Evolutionary conservation across 805 yeast species (phyloP), one percentile per base, ranked within the genome.

Genomic region (Wickerhamiella shivajii): DNA sequence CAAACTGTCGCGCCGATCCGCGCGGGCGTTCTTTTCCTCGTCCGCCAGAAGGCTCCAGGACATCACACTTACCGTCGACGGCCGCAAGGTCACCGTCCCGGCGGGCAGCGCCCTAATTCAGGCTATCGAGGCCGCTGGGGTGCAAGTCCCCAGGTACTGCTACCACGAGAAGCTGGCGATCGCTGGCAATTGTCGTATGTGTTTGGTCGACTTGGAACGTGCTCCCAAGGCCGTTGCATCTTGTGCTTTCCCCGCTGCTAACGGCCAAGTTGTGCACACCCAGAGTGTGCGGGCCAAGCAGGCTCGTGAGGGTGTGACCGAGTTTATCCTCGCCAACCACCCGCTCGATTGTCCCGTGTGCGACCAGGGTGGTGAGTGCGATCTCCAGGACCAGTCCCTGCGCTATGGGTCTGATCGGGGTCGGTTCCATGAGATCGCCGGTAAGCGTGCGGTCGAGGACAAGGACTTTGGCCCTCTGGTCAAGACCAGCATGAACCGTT

Each of bases 341-440:
- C 93, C 93, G 15, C 66, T 80, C 52, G 93, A 81, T 61, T 80
- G 93, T 60, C 93, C 93, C 16, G 77, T 80, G 36, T 80, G 93
- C 59, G 93, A 80, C 60, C 93, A 80, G 60, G 93, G 93, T 59
- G 93, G 93, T 44, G 93, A 80, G 57, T 80, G 93, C 64, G 93
- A 80, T 55, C 67, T 80, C 47, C 93, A 81, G 61, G 93, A 81
- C 53, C 93, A 80, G 63, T 65, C 81, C 13, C 61, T 74, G 52
- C 69, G 90, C 53, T 77, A 77, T 52, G 93, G 93, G 39, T 60
- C 77, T 34, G 93, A 80, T 59, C 69, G 93, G 43, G 92, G 93
- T 44, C 70, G 93, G 55, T 81, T 77, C 61, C 58, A 66, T 41
- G 93, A 80, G 57, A 69, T 79, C 36, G 64, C 69, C 37, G 93